Conservation (phyloP, 1,139 yeast species). For the Diutina catenulata region DNA sequence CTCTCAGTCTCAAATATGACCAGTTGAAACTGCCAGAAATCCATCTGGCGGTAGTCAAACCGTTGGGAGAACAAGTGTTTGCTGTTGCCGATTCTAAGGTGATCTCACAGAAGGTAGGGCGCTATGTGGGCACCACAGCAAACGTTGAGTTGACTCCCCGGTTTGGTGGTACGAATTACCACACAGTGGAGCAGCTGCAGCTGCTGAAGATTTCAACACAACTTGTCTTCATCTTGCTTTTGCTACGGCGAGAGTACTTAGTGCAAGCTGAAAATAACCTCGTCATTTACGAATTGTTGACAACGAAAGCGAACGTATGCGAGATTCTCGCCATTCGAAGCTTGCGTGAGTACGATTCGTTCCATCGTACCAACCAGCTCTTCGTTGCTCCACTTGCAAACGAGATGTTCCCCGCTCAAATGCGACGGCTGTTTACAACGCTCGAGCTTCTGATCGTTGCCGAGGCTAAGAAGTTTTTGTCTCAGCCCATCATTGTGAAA, state of each 20-base stretch:
- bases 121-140: slow-evolving; percentile 6
- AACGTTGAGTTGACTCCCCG: slow-evolving; percentile 12
- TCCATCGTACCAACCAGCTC: slow-evolving; percentile 30
- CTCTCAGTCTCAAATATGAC: slow-evolving; percentile 39
- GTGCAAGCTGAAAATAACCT: slow-evolving; percentile 39
- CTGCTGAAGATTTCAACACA: slow-evolving; percentile 14
- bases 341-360: slow-evolving; percentile 36
- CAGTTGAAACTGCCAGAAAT: slow-evolving; percentile 46
- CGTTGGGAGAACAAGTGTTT: slow-evolving; percentile 26
- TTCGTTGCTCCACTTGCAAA: slow-evolving; percentile 31
- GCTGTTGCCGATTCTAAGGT: slow-evolving; percentile 12
- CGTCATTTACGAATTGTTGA: slow-evolving; percentile 35
- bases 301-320: slow-evolving; percentile 43
- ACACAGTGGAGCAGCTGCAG: slow-evolving; percentile 9
- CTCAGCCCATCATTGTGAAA: slow-evolving; percentile 43
- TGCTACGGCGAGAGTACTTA: slow-evolving; percentile 30
- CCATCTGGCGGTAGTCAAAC: slow-evolving; percentile 37
- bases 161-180: slow-evolving; percentile 14
- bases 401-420: slow-evolving; percentile 8
- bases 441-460: slow-evolving; percentile 44
- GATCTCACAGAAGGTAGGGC: neutral
- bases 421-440: slow-evolving; percentile 25
- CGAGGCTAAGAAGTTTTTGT: slow-evolving; percentile 41
- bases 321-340: slow-evolving; percentile 43
- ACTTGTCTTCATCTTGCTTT: slow-evolving; percentile 22